Evolutionary conservation across 169 alveolate species (phyloP), one percentile per base, ranked within the genome.

Genomic region (Toxoplasma gondii): DNA sequence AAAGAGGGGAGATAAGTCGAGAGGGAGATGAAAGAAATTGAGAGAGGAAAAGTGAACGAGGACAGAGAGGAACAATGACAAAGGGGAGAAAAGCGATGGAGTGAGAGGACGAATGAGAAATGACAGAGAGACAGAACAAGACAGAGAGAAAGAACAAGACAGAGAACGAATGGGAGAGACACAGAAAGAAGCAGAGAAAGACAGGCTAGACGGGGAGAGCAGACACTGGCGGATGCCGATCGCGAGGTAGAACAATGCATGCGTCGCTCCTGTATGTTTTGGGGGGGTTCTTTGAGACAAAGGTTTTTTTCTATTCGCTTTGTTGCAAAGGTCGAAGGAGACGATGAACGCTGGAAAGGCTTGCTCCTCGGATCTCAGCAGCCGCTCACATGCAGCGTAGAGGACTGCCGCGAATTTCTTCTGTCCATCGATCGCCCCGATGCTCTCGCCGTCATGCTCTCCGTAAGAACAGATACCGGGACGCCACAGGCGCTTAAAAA

Each of bases 341-440:
- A 92, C n/a, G 95, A 92, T 39, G 53, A 19, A n/a, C 81, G 92
- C 86, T 92, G 94, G 94, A 81, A 64, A 86, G 67, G 38, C n/a
- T 53, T 82, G 64, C 70, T 53, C 69, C 41, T 38, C 69, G 88
- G 27, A 5, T 43, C 53, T 1, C 91, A 91, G 64, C 94, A 41
- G 88, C 94, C 83, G 10, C 82, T 69, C 45, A 78, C 94, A 9
- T 91, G 94, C 94, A 91, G 83, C 54, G 94, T 91, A 17, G 94
- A 91, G n/a, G 94, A 91, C 94, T 91, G 94, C 94, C 94, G 94
- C 58, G n/a, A 31, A 27, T 91, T 91, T 34, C 84, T 91, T 39
- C 81, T 91, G 53, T 45, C 74, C 16, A 19, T 91, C n/a, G 36
- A 49, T 54, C 94, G 94, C 54, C 83, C 94, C 67, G 94, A 92